Evolutionary conservation across 768 basidiomycete genomes (phyloP).

Genomic region (Tricholoma matsutake): DNA sequence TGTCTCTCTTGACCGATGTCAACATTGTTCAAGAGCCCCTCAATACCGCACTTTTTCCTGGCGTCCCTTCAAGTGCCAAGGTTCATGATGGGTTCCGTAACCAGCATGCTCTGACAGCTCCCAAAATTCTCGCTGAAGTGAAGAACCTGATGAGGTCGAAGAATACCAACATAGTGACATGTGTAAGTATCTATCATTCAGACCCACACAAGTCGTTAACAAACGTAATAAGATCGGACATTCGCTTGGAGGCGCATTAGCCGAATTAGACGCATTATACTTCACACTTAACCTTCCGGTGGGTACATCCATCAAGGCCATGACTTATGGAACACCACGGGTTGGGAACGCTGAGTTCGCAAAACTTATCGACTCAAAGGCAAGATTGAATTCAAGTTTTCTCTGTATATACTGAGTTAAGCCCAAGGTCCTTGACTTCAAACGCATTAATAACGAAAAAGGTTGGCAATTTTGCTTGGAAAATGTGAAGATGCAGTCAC

Average conservation of each 20-base stretch:
- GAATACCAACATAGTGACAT: conserved; percentile 38
- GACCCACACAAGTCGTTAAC: conserved; percentile 9
- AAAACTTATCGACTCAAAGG: conserved; percentile 44
- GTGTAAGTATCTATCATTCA: conserved; percentile 24
- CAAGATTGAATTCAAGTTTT: conserved; percentile 37
- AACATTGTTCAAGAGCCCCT: conserved; percentile 39
- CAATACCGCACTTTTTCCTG: conserved; percentile 52
- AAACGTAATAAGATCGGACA: conserved; percentile 37
- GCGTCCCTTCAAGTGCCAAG: conserved; percentile 37
- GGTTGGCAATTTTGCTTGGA: conserved; percentile 13
- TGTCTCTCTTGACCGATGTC: conserved; percentile 50
- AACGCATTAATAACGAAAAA: conserved; percentile 37
- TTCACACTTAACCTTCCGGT: conserved; percentile 44
- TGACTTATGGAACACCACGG: conserved; percentile 49
- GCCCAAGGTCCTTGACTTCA: background rate
- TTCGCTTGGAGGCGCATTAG: conserved; percentile 51
- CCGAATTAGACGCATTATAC: conserved; percentile 47
- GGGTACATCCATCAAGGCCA: conserved; percentile 33
- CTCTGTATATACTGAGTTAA: conserved; percentile 21
- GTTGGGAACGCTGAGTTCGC: conserved; percentile 51
- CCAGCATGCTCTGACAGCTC: conserved; percentile 47
- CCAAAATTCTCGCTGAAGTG: conserved; percentile 41
- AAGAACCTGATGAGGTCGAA: conserved; percentile 34
- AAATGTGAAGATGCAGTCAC: background rate
- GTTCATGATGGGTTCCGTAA: conserved; percentile 56